These are phyloP conservation scores for Psilocybe cyanescens DNA, from an alignment of 768 basidiomycete species.

Conservation along the genomic window DNA sequence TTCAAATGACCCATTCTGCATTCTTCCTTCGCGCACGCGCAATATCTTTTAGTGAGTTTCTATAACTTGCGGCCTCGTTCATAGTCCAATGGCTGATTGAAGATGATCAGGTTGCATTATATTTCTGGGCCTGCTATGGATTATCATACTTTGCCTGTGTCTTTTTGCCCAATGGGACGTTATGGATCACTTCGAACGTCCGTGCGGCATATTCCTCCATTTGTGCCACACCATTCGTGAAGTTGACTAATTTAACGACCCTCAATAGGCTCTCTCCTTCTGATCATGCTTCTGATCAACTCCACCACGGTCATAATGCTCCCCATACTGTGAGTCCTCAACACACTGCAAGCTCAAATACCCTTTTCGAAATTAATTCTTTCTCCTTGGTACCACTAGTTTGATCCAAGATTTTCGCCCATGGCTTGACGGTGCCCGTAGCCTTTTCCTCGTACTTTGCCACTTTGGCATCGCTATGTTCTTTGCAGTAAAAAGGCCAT, in stretches of 20 bases:
- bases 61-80: background rate
- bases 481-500: slow-evolving; percentile 24
- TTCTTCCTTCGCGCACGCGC: slow-evolving; percentile 2
- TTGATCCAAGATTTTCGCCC: slow-evolving; percentile 28
- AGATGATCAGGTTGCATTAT: slow-evolving; percentile 21
- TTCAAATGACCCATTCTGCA: slow-evolving; percentile 4
- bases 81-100: background rate
- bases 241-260: background rate
- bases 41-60: slow-evolving; percentile 7
- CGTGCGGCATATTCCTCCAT: slow-evolving; percentile 6
- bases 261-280: slow-evolving; percentile 27
- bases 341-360: background rate
- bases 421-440: slow-evolving; percentile 35
- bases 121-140: slow-evolving; percentile 31
- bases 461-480: slow-evolving; percentile 30
- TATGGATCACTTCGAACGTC: slow-evolving; percentile 30
- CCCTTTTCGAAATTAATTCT: background rate
- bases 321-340: slow-evolving; percentile 29
- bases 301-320: slow-evolving; percentile 30
- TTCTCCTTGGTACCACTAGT: slow-evolving; percentile 9
- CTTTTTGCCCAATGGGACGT: slow-evolving; percentile 31
- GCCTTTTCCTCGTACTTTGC: slow-evolving; percentile 24
- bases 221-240: background rate
- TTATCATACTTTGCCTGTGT: slow-evolving; percentile 28
- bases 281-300: slow-evolving; percentile 30